Base-by-base conservation (phyloP, 2,329 filamentous ascomycete species). In the Hypoxylon sp. region DNA sequence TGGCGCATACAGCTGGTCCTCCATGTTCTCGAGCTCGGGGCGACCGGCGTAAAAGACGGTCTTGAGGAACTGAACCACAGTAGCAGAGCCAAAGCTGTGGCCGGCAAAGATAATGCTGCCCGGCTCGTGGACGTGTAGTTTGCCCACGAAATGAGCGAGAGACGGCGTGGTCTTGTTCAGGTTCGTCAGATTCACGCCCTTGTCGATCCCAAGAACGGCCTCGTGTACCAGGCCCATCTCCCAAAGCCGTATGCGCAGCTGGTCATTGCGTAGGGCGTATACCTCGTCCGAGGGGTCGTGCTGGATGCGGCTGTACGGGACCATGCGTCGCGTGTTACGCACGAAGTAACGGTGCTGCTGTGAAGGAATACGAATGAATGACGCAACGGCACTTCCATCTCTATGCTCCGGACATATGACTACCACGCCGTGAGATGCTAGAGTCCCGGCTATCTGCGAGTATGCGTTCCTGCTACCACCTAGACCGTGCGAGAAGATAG, bases 401-500 rank as follows among this genome's bases (percentile, higher is more conserved):
- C 94, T 87, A 77, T 97, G 94, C 75, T 97, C 94, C 0, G 92
- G 89, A 64, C 92, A 94, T 59, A 95, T 83, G 1, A 97, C 93
- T 6, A 96, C 89, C 22, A 95, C 85, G 44, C 94, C 94, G 75
- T 96, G 90, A 20, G 92, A 94, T 3, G 94, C 92, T 30, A 97
- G 82, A 0, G 92, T 93, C 14, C 92, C 92, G 17, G 88, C 91
- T 25, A 97, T 82, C 76, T 95, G 91, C n/a, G 92, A 95, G 81
- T 97, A 97, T 10, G 92, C 89, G 75, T 96, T 96, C 72, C 92
- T 87, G 66, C 89, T 91, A 40, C 94, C 94, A 40, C 92, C 94
- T 1, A 97, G 84, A 0, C 94, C 94, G 77, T 97, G 94, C 1
- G 93, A 96, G 80, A 97, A 97, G 69, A 97, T 84, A 83, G 94